Base-by-base conservation (phyloP, 1,284 basidiomycete species). In the Lentinus polychrous region DNA sequence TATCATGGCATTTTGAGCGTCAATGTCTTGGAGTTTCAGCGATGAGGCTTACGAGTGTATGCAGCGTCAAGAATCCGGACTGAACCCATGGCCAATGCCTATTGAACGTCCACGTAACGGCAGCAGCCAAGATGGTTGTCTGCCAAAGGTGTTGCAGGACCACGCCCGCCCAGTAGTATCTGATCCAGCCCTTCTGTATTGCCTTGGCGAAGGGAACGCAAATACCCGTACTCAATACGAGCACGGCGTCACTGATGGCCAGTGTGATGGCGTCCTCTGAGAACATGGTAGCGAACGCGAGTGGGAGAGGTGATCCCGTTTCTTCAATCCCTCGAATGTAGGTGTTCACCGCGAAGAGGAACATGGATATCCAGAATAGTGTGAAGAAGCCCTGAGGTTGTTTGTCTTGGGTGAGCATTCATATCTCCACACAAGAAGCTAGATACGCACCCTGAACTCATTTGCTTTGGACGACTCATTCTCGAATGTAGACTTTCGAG, bases 11-110 rank as follows among this genome's bases (percentile, higher is more conserved):
- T 45, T 49, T 14, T 14, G 34, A 32, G 15, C 24, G 15, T 17
- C 46, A 24, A 1, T 18, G 14, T 0, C n/a, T 5, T 23, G 24
- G 18, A 48, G 22, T 27, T 41, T 3, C 10, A 24, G 22, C 18
- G 41, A 49, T 49, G 39, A 31, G 12, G 62, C 76, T 49, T 55
- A 83, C 84, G 7, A 96, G 70, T 11, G 86, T 82, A 65, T 94
- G 95, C n/a, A 98, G 69, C 0, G 93, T 94, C 46, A 98, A 74
- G 68, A 94, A 98, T 7, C 94, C 94, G 0, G 92, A 92, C 66
- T 99, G 95, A 1, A 98, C 94, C 94, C 95, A 97, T 34, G 92
- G 93, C 94, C 94, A 98, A 57, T 93, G 78, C 46, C 91, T 85
- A 55, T 90, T 80, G 63, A 88, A 91, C 0, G 89, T 91, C 89